These are phyloP conservation scores for Vavraia culicis DNA, from an alignment of 371 early-diverging fungal genomes.

Conservation along the genomic window DNA sequence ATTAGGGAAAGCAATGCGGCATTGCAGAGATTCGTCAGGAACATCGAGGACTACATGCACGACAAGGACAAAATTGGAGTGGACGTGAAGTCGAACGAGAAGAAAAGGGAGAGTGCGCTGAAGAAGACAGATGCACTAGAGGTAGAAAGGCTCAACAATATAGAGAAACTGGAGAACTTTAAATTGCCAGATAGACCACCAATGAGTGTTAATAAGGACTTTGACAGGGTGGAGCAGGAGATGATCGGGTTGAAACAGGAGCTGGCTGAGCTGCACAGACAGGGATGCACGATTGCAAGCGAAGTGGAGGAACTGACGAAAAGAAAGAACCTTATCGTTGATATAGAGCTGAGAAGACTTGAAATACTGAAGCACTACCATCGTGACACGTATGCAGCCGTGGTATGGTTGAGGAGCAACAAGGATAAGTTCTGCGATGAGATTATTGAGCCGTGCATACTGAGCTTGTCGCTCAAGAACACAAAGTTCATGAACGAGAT, in stretches of 20 bases:
- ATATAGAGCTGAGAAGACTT: constrained; percentile 25
- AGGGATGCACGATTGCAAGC: constrained; percentile 15
- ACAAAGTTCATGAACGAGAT: constrained; percentile 34
- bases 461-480: constrained; percentile 32
- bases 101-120: constrained; percentile 45
- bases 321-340: constrained; percentile 18
- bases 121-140: neutral
- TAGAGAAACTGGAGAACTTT: neutral
- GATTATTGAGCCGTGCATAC: constrained; percentile 39
- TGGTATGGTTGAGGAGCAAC: constrained; percentile 35
- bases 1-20: neutral
- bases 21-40: neutral
- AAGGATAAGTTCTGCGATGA: constrained; percentile 33
- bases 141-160: neutral
- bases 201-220: neutral
- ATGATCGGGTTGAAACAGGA: constrained; percentile 10
- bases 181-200: constrained; percentile 4
- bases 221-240: constrained; percentile 19
- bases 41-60: neutral
- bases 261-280: constrained; percentile 18
- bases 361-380: constrained; percentile 36
- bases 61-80: constrained; percentile 3
- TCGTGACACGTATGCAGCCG: constrained; percentile 40
- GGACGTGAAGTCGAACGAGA: constrained; percentile 1
- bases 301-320: constrained; percentile 25